Conservation (phyloP, 768 basidiomycete species). For the Phallus indusiatus region DNA sequence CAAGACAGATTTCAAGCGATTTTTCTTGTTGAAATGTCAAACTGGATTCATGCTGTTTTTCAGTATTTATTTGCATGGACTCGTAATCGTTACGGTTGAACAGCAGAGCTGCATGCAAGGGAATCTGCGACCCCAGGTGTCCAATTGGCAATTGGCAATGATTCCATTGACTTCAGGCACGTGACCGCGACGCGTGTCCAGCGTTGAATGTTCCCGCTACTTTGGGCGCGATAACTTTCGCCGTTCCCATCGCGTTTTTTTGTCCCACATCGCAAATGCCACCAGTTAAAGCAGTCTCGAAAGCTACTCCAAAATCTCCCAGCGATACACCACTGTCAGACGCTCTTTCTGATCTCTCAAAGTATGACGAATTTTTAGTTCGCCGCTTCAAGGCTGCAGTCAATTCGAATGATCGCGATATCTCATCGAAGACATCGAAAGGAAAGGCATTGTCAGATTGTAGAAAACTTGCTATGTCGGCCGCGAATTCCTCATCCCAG, state of each 20-base stretch:
- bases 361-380: constrained; percentile 1
- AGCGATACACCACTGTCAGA: neutral
- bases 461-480: constrained; percentile 44
- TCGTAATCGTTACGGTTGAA: too few relatives aligned
- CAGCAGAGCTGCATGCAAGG: too few relatives aligned
- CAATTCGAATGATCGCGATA: neutral
- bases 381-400: constrained; percentile 1
- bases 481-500: constrained; percentile 55
- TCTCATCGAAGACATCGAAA: neutral
- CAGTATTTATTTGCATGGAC: too few relatives aligned
- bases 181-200: neutral
- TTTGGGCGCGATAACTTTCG: too few relatives aligned
- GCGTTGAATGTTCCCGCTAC: too few relatives aligned
- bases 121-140: too few relatives aligned
- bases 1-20: too few relatives aligned
- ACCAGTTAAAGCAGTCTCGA: neutral
- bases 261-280: neutral
- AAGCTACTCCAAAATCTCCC: neutral
- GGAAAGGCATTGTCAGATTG: constrained; percentile 24
- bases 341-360: neutral
- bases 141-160: too few relatives aligned
- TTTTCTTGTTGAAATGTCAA: too few relatives aligned
- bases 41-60: too few relatives aligned
- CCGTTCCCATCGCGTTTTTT: too few relatives aligned
- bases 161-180: neutral